Evolutionary conservation across 768 basidiomycete species (phyloP).

Genomic region (Trametes punicea): DNA sequence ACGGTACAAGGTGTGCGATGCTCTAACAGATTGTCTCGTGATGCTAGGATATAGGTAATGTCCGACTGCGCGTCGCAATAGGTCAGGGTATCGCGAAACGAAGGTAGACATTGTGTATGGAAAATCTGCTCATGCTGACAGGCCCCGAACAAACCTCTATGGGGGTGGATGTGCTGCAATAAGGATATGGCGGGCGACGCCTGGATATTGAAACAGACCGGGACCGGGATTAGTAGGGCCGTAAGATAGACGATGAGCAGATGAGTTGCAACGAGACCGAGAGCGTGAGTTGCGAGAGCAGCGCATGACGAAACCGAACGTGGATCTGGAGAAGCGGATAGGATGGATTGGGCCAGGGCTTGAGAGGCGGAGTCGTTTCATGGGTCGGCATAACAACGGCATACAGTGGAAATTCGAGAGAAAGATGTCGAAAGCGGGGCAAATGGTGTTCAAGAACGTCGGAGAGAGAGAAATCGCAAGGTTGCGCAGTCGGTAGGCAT

Average conservation of each 20-base stretch:
- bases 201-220: conserved; percentile 26
- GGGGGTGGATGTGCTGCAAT: conserved; percentile 28
- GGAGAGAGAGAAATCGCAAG: background rate
- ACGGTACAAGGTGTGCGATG: conserved; percentile 53
- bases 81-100: conserved; percentile 53
- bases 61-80: conserved; percentile 49
- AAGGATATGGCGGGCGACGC: conserved; percentile 17
- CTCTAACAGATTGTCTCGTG: conserved; percentile 70
- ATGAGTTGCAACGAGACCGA: conserved; percentile 50
- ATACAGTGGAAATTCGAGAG: conserved; percentile 19
- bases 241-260: conserved; percentile 45
- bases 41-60: conserved; percentile 45
- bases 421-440: conserved; percentile 26
- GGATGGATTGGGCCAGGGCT: conserved; percentile 9
- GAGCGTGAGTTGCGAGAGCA: conserved; percentile 55
- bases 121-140: conserved; percentile 44
- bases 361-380: conserved; percentile 20
- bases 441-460: conserved; percentile 18
- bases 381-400: conserved; percentile 27
- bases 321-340: conserved; percentile 5
- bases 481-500: background rate
- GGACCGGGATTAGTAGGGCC: conserved; percentile 37
- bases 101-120: conserved; percentile 37
- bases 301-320: conserved; percentile 46
- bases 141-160: conserved; percentile 42